phyloP scores from a whole-genome alignment of 192 early-diverging fungal genomes.

The Backusella liffmaniae region DNA sequence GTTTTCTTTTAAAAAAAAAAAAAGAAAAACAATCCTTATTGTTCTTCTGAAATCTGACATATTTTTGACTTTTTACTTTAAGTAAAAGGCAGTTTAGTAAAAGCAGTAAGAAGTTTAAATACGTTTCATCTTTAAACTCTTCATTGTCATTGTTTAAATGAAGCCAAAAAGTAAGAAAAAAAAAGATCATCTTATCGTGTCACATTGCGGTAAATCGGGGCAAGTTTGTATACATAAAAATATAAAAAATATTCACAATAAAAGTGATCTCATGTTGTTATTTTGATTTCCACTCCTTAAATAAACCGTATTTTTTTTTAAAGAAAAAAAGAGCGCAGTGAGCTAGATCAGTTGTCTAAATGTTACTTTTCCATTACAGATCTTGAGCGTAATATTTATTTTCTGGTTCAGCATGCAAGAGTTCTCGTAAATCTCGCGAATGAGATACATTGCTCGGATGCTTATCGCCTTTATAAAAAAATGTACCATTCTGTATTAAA shows the following conservation, averaged over 20 bases:
- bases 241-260: neutral
- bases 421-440: neutral
- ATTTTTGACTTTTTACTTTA: neutral
- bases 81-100: conserved; percentile 1
- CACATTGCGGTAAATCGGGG: neutral
- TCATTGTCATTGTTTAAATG: neutral
- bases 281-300: no score
- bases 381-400: neutral
- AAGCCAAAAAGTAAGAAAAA: neutral
- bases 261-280: neutral
- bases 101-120: neutral
- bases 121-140: neutral
- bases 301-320: neutral
- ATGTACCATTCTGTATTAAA: neutral
- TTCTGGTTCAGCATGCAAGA: neutral
- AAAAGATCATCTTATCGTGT: neutral
- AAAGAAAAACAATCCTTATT: no score
- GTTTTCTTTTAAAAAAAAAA: neutral
- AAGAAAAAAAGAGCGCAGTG: neutral
- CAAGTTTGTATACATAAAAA: no score
- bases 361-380: neutral
- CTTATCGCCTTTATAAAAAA: neutral
- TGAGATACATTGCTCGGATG: neutral
- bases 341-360: no score
- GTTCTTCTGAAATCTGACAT: neutral